Evolutionary conservation across 1,284 basidiomycete genomes (phyloP), one percentile per base, ranked within the genome.

Genomic region (Moesziomyces sp.): DNA sequence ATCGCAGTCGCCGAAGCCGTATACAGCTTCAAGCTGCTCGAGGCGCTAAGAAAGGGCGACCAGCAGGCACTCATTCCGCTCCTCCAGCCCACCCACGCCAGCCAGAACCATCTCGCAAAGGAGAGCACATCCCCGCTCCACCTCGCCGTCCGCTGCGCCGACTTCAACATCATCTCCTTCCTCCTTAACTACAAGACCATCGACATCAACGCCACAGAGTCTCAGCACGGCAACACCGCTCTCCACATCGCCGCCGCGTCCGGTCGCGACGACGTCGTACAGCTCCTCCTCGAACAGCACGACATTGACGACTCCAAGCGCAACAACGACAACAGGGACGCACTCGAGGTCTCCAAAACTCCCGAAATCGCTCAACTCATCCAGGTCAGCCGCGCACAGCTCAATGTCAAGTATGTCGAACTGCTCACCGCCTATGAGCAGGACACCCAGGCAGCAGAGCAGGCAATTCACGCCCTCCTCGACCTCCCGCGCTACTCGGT

Each of bases 191-290:
- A 94, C 86, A 88, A 90, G 72, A 87, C 89, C 35, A 90, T 79
- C 46, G 55, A 83, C 65, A 53, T 78, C 48, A 82, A 84, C 28
- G 75, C 74, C 2, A 33, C 50, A 8, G 85, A 86, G 46, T 38
- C 71, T 0, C 79, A 84, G 40, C 65, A 76, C 14, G 90, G 90
- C 3, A 92, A 91, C 7, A 94, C 94, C 0, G 88, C 94, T 0
- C 87, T 97, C 0, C 95, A 98, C 83, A 88, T 97, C 10, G 94
- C 94, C 0, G 90, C 92, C 0, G 90, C 91, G 0, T 87, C 94
- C 1, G 92, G 92, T 5, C 88, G 95, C 40, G 85, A 88, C 3
- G 95, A 97, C 64, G 89, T 93, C 10, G 90, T 87, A 67, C 67
- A 79, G 60, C 74, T 80, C 19, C 70, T 86, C 35, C 73, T 85